Conservation (phyloP, 2,329 filamentous ascomycete species). For the Helotiales sp. region DNA sequence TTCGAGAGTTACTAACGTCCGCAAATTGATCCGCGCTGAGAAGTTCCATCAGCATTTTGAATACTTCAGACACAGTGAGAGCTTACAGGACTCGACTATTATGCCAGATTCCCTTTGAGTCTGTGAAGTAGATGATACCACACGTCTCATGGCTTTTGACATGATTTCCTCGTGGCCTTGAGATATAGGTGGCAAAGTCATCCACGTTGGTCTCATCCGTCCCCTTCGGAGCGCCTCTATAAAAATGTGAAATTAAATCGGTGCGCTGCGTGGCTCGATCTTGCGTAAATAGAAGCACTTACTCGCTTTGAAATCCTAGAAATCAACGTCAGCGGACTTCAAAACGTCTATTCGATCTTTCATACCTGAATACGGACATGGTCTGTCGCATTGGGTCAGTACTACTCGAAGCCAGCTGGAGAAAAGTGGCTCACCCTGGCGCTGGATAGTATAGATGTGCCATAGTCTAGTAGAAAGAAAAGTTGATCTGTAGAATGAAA, state of each 20-base stretch:
- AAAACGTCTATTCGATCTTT: neutral
- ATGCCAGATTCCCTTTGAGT: neutral
- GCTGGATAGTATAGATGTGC: neutral
- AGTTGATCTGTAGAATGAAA: too few species aligned
- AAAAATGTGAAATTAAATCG: neutral
- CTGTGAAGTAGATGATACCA: neutral
- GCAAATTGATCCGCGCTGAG: slow-evolving; percentile 69
- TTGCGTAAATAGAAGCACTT: neutral
- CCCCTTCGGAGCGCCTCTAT: neutral
- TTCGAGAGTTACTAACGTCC: slow-evolving; percentile 43
- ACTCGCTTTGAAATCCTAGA: slow-evolving; percentile 14
- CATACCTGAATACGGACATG: slow-evolving; percentile 7
- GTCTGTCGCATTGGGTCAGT: too few species aligned
- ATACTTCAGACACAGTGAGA: too few species aligned
- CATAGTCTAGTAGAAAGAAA: too few species aligned
- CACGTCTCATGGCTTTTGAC: neutral
- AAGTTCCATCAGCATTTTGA: neutral
- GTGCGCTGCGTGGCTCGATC: neutral
- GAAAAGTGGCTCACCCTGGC: too few species aligned
- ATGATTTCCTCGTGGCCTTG: neutral
- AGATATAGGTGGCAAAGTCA: neutral
- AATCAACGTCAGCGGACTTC: neutral
- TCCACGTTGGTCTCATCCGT: neutral
- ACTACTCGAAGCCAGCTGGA: too few species aligned
- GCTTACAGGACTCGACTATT: neutral